These are phyloP conservation scores for Lipomyces orientalis DNA, from an alignment of 805 yeast genomes.

Conservation along the genomic window DNA sequence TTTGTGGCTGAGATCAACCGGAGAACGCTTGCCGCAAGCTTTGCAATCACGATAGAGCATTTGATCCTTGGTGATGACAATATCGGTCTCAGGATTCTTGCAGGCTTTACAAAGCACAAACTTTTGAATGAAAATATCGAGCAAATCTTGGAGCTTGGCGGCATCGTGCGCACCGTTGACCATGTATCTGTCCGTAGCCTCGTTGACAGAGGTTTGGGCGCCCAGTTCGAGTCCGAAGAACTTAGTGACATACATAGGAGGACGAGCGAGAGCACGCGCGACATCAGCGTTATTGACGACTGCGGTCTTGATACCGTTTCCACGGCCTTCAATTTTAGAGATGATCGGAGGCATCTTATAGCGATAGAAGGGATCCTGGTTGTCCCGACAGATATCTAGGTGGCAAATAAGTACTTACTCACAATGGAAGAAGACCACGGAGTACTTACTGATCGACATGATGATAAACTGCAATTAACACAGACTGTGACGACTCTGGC, in stretches of 20 bases:
- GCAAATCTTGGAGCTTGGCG: conserved; percentile 84
- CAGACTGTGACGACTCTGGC: background rate
- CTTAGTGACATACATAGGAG: conserved; percentile 88
- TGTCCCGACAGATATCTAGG: conserved; percentile 93
- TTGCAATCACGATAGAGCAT: conserved; percentile 89
- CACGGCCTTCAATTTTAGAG: conserved; percentile 97
- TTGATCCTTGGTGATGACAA: conserved; percentile 75
- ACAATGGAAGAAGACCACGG: background rate
- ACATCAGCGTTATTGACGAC: conserved; percentile 89
- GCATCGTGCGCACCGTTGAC: conserved; percentile 96
- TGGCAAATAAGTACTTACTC: background rate
- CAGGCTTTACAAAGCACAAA: conserved; percentile 94
- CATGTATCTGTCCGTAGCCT: conserved; percentile 80
- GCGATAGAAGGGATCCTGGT: conserved; percentile 98
- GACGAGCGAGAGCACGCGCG: conserved; percentile 92
- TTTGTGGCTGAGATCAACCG: conserved; percentile 84
- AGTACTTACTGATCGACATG: conserved; percentile 31
- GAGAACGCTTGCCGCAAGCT: conserved; percentile 93
- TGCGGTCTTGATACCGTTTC: conserved; percentile 98
- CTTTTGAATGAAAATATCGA: conserved; percentile 92
- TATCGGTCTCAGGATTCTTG: conserved; percentile 97
- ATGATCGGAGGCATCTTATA: conserved; percentile 98
- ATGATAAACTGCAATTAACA: background rate
- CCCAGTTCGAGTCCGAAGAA: conserved; percentile 97
- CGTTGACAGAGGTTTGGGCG: conserved; percentile 88